Evolutionary conservation across 1,284 basidiomycete genomes (phyloP).

Genomic region (Agroathelia rolfsii): DNA sequence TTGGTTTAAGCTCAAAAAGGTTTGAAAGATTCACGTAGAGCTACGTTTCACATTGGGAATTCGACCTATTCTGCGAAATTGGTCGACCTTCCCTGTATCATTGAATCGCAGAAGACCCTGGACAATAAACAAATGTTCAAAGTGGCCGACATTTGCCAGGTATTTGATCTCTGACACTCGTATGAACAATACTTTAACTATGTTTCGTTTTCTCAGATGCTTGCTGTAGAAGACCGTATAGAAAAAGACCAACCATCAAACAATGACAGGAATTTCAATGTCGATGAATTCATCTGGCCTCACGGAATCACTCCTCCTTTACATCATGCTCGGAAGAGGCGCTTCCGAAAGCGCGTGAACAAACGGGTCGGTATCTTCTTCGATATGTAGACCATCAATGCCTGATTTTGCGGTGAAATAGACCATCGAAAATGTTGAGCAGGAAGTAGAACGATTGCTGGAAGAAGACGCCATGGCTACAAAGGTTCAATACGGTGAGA

Average conservation of each 20-base stretch:
- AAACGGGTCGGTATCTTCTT: constrained; percentile 45
- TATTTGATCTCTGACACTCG: constrained; percentile 20
- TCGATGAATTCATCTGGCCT: constrained; percentile 96
- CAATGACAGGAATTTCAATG: constrained; percentile 65
- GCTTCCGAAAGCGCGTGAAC: constrained; percentile 88
- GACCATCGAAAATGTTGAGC: constrained; percentile 95
- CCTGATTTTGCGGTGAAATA: constrained; percentile 21
- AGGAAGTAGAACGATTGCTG: constrained; percentile 88
- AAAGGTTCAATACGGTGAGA: constrained; percentile 67
- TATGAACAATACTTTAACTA: constrained; percentile 10
- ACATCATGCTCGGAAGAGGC: constrained; percentile 82
- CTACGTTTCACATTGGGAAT: constrained; percentile 81
- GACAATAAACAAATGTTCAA: constrained; percentile 98
- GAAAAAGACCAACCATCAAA: constrained; percentile 53
- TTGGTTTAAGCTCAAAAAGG: constrained; percentile 6
- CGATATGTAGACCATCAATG: constrained; percentile 2
- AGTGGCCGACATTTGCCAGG: constrained; percentile 96
- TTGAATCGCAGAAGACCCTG: constrained; percentile 94
- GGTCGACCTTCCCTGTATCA: constrained; percentile 90
- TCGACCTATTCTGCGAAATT: constrained; percentile 84
- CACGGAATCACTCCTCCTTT: constrained; percentile 95
- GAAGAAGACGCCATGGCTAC: constrained; percentile 79
- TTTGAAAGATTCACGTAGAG: constrained; percentile 77
- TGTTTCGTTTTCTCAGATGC: constrained; percentile 51
- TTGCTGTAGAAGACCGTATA: constrained; percentile 76